Evolutionary conservation across 1,284 basidiomycete species (phyloP), one percentile per base, ranked within the genome.

Genomic region (Veloboletus limbatus): DNA sequence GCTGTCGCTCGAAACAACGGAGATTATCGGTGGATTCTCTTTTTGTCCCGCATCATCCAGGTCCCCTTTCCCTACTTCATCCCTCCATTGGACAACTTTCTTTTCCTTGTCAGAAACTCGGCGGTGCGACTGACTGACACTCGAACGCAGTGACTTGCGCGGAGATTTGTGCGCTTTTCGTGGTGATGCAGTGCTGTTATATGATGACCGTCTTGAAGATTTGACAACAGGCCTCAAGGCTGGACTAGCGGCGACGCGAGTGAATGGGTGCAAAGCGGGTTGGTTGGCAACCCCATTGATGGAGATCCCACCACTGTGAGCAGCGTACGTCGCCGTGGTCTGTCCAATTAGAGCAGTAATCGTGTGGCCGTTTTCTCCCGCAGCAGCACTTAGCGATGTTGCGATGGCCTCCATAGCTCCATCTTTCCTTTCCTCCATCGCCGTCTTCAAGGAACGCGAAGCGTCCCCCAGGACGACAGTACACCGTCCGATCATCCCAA

Each of bases 51-150:
- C 77, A 57, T 92, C 90, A 54, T 90, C 88, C 37, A 95, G 69
- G 38, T 79, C 74, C 8, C 92, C 92, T 60, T 88, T 85, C 6
- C 92, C 92, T 6, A 78, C 89, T 63, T 94, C 88, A 58, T 96
- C 92, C 44, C 77, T 80, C 92, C 92, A 96, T 58, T 93, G 85
- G 14, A 96, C 88, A 44, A 80, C 85, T 67, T 95, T 95, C 63
- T 79, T 79, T 67, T 84, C 77, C 56, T 78, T 82, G 51, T 84
- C 81, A 1, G 81, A 78, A 14, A 73, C 72, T 44, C 79, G 74
- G 38, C 81, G 73, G 57, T 83, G 82, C 2, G 82, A 76, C 37
- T 78, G 75, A n/a, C 76, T 66, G 14, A 85, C 55, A 51, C 79
- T 86, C 11, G 81, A 76, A 14, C 85, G 81, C 41, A 85, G 56